These are phyloP conservation scores for Lachnellula hyalina DNA, from an alignment of 2,329 filamentous ascomycete species.

Conservation along the genomic window DNA sequence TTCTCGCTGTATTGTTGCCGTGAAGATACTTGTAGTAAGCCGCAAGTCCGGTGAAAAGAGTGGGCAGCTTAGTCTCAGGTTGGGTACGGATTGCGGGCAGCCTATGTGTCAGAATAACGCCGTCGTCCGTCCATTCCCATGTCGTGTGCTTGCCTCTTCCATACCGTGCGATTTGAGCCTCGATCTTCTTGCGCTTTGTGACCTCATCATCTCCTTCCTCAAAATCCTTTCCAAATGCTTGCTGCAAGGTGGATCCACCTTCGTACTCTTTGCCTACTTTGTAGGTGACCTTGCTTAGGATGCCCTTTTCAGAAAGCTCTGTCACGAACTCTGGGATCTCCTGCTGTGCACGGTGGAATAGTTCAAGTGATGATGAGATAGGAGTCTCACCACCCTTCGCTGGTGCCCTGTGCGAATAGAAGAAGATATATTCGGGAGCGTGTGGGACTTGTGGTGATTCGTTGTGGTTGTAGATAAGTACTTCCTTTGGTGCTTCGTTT, in stretches of 20 bases:
- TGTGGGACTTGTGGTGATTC: constrained; percentile 47
- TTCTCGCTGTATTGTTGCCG: constrained; percentile 21
- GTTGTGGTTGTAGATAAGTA: constrained; percentile 46
- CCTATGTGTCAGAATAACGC: constrained; percentile 39
- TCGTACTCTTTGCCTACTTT: constrained; percentile 39
- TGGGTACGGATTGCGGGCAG: constrained; percentile 44
- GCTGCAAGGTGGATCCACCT: constrained; percentile 41
- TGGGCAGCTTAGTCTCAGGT: constrained; percentile 31
- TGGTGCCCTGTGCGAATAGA: constrained; percentile 35
- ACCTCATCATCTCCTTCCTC: constrained; percentile 38
- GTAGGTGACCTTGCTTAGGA: constrained; percentile 39
- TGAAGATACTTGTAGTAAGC: constrained; percentile 14
- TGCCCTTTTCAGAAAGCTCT: constrained; percentile 39
- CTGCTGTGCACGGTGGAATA: constrained; percentile 39
- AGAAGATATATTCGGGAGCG: constrained; percentile 47
- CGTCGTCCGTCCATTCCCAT: constrained; percentile 43
- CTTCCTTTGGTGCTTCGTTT: constrained; percentile 43
- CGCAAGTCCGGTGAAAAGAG: background rate
- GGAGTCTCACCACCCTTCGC: constrained; percentile 37
- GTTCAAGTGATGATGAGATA: constrained; percentile 42
- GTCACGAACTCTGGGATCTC: constrained; percentile 44
- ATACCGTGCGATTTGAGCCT: constrained; percentile 41
- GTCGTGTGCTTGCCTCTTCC: constrained; percentile 36
- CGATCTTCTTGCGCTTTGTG: constrained; percentile 39
- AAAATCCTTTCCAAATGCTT: constrained; percentile 45